phyloP scores from a whole-genome alignment of 306 rosid genomes.

The Prunus kanzakura region DNA sequence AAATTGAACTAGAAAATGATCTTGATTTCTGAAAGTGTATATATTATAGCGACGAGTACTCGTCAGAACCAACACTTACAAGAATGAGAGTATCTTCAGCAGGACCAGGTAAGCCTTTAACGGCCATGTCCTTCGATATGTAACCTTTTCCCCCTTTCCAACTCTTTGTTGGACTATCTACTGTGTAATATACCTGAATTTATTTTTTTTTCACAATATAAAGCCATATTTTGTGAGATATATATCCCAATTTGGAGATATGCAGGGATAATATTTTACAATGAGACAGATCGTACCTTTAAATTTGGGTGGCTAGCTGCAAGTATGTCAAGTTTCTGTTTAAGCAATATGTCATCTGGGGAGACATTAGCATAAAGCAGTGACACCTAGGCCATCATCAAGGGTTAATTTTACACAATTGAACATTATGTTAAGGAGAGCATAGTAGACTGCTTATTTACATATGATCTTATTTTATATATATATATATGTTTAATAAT shows the following conservation, averaged over 20 bases:
- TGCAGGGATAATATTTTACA: not conserved
- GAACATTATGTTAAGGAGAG: not conserved
- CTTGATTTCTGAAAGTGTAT: not conserved
- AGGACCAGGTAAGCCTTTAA: constrained; percentile 89
- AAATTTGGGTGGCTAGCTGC: constrained; percentile 84
- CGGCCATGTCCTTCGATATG: constrained; percentile 75
- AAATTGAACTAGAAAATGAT: not conserved
- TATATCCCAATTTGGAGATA: constrained; percentile 12
- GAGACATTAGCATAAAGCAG: constrained; percentile 82
- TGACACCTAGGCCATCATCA: constrained; percentile 60
- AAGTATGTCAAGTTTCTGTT: constrained; percentile 85
- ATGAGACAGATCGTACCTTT: constrained; percentile 49
- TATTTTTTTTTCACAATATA: constrained; percentile 6
- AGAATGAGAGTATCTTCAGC: constrained; percentile 71
- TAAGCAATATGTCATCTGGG: constrained; percentile 91
- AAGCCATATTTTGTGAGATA: not conserved
- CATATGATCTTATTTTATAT: not conserved
- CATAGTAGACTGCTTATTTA: not conserved
- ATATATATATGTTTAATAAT: not conserved
- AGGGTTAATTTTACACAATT: constrained; percentile 16
- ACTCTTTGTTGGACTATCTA: constrained; percentile 72
- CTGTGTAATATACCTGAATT: constrained; percentile 74
- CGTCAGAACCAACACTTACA: constrained; percentile 49
- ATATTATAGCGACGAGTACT: not conserved
- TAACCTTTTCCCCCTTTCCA: constrained; percentile 94